A percentile compares a stretch with the other conserved stretches of the same genome.
phyloP scores from a whole-genome alignment of 192 early-diverging fungal species.

The Rhizophagus prolifer region DNA sequence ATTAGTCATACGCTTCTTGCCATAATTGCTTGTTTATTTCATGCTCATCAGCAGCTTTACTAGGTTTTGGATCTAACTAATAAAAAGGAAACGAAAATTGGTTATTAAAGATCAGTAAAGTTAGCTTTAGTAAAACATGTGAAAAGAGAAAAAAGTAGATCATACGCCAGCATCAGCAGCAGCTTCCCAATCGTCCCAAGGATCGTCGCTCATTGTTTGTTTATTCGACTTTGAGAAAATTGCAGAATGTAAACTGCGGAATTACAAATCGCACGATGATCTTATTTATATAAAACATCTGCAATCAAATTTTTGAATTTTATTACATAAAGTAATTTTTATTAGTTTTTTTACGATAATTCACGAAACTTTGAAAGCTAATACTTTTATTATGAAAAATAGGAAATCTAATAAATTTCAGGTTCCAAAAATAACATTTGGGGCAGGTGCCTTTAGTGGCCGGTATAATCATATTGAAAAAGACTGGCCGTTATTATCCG shows the following conservation, averaged over 20 bases:
- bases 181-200: conserved; percentile 31
- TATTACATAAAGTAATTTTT: not conserved
- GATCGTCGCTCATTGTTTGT: conserved; percentile 10
- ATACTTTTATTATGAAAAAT: not conserved
- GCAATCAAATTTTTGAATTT: no score
- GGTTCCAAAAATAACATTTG: conserved; percentile 51
- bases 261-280: not conserved
- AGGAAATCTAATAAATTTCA: conserved; percentile 36
- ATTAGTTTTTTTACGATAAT: no score
- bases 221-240: not conserved
- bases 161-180: conserved; percentile 26
- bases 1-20: conserved; percentile 27
- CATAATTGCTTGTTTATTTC: conserved; percentile 24
- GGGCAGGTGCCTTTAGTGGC: conserved; percentile 52
- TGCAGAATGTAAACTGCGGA: not conserved
- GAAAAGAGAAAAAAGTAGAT: not conserved
- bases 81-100: not conserved
- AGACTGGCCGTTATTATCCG: conserved; percentile 46
- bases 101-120: not conserved
- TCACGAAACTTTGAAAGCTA: not conserved
- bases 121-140: not conserved
- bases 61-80: conserved; percentile 27
- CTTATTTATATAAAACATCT: no score
- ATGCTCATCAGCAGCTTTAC: conserved; percentile 8
- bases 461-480: conserved; percentile 49